Evolutionary conservation across 2,329 filamentous ascomycete genomes (phyloP).

Genomic region (Aspergillus flavus): DNA sequence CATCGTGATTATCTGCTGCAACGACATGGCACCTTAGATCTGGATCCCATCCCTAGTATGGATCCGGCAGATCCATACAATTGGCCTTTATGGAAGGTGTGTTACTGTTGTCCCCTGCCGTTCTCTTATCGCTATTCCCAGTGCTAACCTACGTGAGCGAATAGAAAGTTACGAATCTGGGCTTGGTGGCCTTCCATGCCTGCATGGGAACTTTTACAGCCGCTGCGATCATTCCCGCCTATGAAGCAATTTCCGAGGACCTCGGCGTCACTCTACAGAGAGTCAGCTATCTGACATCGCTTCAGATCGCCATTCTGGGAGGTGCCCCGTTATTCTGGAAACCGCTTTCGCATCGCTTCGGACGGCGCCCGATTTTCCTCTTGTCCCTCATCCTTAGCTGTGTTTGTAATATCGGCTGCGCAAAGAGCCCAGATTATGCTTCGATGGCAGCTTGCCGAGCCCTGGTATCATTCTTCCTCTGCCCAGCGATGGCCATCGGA

Average conservation of each 20-base stretch:
- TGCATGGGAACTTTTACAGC: slow-evolving; percentile 60
- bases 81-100: slow-evolving; percentile 56
- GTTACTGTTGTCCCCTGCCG: neutral
- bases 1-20: slow-evolving; percentile 53
- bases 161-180: slow-evolving; percentile 41
- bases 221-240: slow-evolving; percentile 55
- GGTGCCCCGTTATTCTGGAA: slow-evolving; percentile 58
- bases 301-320: slow-evolving; percentile 57
- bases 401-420: slow-evolving; percentile 57
- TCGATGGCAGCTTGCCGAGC: slow-evolving; percentile 55
- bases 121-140: neutral
- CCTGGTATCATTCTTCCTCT: slow-evolving; percentile 56
- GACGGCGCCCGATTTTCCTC: slow-evolving; percentile 57
- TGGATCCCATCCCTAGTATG: slow-evolving; percentile 56
- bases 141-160: neutral
- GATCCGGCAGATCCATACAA: slow-evolving; percentile 59
- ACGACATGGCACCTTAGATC: slow-evolving; percentile 57
- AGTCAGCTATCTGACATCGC: slow-evolving; percentile 56
- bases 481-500: slow-evolving; percentile 54
- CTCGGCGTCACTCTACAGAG: slow-evolving; percentile 51
- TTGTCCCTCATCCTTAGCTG: slow-evolving; percentile 51
- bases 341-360: slow-evolving; percentile 55
- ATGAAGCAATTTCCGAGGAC: slow-evolving; percentile 55
- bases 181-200: slow-evolving; percentile 58
- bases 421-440: slow-evolving; percentile 50